These are phyloP conservation scores for Plenodomus tracheiphilus DNA, from an alignment of 2,329 filamentous ascomycete genomes.

Conservation along the genomic window DNA sequence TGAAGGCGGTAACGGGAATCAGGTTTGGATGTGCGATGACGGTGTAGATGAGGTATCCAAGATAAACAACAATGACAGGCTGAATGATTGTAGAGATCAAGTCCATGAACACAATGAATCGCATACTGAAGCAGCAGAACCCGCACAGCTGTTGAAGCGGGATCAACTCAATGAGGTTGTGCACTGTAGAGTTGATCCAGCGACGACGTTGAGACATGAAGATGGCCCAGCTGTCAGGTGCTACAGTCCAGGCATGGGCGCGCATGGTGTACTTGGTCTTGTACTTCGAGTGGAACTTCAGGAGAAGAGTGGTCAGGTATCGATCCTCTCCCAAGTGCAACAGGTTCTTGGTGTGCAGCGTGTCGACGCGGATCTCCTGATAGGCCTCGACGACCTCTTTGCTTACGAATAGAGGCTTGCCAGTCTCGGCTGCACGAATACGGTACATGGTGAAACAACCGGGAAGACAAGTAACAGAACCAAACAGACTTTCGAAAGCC, in stretches of 20 bases:
- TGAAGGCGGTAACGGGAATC: slow-evolving; percentile 82
- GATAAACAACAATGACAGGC: slow-evolving; percentile 87
- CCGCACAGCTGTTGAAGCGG: slow-evolving; percentile 92
- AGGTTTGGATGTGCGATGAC: slow-evolving; percentile 64
- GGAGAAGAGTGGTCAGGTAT: slow-evolving; percentile 89
- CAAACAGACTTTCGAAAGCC: slow-evolving; percentile 96
- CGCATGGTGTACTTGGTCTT: slow-evolving; percentile 97
- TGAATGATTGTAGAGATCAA: slow-evolving; percentile 89
- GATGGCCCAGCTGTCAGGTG: slow-evolving; percentile 89
- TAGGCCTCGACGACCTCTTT: slow-evolving; percentile 88
- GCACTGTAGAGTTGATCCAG: slow-evolving; percentile 99
- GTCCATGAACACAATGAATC: slow-evolving; percentile 95
- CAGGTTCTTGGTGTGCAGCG: slow-evolving; percentile 97
- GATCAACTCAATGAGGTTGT: slow-evolving; percentile 95
- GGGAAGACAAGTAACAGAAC: slow-evolving; percentile 94
- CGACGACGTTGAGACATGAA: slow-evolving; percentile 98
- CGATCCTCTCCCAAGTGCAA: slow-evolving; percentile 96
- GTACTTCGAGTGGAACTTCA: slow-evolving; percentile 90
- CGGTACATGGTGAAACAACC: slow-evolving; percentile 99
- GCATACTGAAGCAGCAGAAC: slow-evolving; percentile 99
- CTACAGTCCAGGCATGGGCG: slow-evolving; percentile 95
- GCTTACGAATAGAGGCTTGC: slow-evolving; percentile 95
- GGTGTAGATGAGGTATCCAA: slow-evolving; percentile 83
- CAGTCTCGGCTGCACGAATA: slow-evolving; percentile 88
- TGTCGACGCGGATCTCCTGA: slow-evolving; percentile 92